Evolutionary conservation across 192 early-diverging fungal genomes (phyloP).

Genomic region (Coemansia reversa): DNA sequence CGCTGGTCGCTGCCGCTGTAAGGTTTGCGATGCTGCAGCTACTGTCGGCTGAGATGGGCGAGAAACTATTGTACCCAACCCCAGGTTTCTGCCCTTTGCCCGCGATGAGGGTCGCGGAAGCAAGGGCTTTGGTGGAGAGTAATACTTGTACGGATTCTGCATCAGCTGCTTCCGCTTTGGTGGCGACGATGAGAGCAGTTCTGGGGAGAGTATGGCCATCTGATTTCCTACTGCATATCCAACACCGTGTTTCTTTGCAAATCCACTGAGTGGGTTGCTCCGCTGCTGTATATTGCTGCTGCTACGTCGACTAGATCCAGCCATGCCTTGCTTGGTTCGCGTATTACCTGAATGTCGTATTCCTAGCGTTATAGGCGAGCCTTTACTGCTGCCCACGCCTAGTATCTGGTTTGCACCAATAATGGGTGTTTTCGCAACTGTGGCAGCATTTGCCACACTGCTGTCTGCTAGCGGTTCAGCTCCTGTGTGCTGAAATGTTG

Average conservation of each 20-base stretch:
- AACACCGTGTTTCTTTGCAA: conserved; percentile 50
- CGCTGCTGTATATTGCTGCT: conserved; percentile 7
- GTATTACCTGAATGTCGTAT: conserved; percentile 23
- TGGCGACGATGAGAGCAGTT: conserved; percentile 50
- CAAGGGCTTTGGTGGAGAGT: conserved; percentile 47
- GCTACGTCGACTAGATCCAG: conserved; percentile 17
- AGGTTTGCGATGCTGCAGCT: neutral
- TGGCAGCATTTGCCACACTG: neutral
- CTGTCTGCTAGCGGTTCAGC: neutral
- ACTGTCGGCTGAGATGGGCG: conserved; percentile 5
- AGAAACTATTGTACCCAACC: conserved; percentile 14
- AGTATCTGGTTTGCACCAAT: neutral
- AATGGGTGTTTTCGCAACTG: neutral
- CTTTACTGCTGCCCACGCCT: conserved; percentile 1
- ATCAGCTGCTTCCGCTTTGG: conserved; percentile 46
- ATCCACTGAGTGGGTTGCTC: conserved; percentile 33
- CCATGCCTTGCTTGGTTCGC: conserved; percentile 25
- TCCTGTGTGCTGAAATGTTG: neutral
- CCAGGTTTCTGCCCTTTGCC: conserved; percentile 30
- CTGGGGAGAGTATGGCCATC: conserved; percentile 38
- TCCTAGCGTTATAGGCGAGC: conserved; percentile 14
- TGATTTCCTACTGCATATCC: conserved; percentile 44
- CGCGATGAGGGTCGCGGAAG: conserved; percentile 9
- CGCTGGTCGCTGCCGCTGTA: neutral
- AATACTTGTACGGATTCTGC: conserved; percentile 48